Evolutionary conservation across 2,329 filamentous ascomycete genomes (phyloP), one percentile per base, ranked within the genome.

Genomic region (Fusarium lyarnte): DNA sequence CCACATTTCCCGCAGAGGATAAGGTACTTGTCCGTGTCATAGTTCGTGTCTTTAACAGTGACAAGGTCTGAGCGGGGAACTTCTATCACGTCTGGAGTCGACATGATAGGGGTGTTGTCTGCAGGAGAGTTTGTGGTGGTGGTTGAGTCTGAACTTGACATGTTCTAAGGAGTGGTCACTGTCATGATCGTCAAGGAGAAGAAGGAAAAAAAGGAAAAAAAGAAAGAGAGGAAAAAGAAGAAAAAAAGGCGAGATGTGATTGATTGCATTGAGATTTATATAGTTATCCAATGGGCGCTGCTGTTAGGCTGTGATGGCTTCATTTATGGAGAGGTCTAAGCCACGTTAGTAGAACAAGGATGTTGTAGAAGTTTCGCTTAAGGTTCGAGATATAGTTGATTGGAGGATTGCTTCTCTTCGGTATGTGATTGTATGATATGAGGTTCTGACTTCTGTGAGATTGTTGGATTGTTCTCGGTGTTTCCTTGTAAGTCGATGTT

Each of bases 1-100:
- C 58, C 39, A 35, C 66, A 70, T 66, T 70, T 70, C 1, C 67
- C 67, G 31, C 67, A 70, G 8, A 70, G 33, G 27, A 70, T 66
- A 6, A 70, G 23, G 4, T 54, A 38, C 21, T 66, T 46, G 49
- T 66, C 43, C 54, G 66, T 66, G n/a, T 46, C 9, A 4, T 70
- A 70, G n/a, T 70, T 46, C 11, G 46, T 63, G 29, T 69, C 54
- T 36, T 57, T 53, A n/a, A 66, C 54, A 10, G 53, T 60, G 35
- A 55, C 16, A 8, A 65, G 33, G 19, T 69, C 65, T 39, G 66
- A 69, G 27, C 66, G 66, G n/a, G 65, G 21, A 4, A 69, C 33
- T 41, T 69, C 66, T 49, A 69, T 47, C 12, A 69, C 66, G 49
- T 69, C 58, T 16, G 66, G 49, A 21, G 52, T 23, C 21, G 58